A percentile compares a stretch with the other conserved stretches of the same genome.
Conservation (phyloP, 208 protist species). For the Porcisia deanei region DNA sequence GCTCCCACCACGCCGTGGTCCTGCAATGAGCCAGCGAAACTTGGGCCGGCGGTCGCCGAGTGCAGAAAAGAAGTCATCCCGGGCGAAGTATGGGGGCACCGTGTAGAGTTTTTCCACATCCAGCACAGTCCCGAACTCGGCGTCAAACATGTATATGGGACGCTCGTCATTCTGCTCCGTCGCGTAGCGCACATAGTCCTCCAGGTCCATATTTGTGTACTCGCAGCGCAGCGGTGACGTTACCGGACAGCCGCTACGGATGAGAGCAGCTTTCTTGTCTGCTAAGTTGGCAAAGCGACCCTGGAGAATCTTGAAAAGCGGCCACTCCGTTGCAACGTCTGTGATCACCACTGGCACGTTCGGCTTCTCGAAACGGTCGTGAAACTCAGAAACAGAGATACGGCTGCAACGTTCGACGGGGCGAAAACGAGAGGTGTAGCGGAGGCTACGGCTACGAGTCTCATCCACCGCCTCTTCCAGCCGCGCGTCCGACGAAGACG, state of each 20-base stretch:
- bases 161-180: constrained; percentile 79
- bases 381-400: constrained; percentile 71
- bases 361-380: constrained; percentile 59
- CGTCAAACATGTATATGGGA: constrained; percentile 93
- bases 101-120: constrained; percentile 67
- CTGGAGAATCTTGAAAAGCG: constrained; percentile 71
- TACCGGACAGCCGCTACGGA: constrained; percentile 35
- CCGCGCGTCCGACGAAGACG: neutral
- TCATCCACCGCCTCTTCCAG: neutral
- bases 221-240: constrained; percentile 84
- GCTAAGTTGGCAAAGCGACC: constrained; percentile 66
- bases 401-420: constrained; percentile 56
- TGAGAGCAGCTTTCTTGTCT: constrained; percentile 45
- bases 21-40: constrained; percentile 90
- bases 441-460: constrained; percentile 4
- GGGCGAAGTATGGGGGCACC: constrained; percentile 75
- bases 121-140: constrained; percentile 73
- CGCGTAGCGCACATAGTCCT: constrained; percentile 85
- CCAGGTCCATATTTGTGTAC: constrained; percentile 82
- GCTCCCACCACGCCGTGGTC: constrained; percentile 78
- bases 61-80: constrained; percentile 85
- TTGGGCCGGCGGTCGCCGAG: constrained; percentile 72
- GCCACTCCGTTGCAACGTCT: constrained; percentile 84
- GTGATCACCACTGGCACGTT: constrained; percentile 78
- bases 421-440: constrained; percentile 68